Percentiles rank a stretch among this genome's conserved stretches.
Evolutionary conservation across 352 stramenopile species (phyloP).

Genomic region (Pythium dissotocum): DNA sequence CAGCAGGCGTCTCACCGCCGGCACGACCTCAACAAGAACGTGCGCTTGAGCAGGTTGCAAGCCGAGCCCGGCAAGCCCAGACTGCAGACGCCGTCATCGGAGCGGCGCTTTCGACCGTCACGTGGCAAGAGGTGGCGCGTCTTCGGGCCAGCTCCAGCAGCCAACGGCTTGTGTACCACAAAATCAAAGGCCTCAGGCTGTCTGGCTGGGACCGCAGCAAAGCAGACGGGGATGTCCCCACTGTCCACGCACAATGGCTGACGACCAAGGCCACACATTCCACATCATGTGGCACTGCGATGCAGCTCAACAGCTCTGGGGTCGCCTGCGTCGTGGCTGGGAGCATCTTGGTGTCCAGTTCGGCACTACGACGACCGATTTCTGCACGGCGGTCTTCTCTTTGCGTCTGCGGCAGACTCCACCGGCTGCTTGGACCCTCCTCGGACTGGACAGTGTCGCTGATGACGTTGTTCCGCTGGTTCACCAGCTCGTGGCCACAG

Average conservation of each 20-base stretch:
- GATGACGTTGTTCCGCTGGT: background rate
- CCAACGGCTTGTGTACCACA: no score
- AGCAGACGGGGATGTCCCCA: slow-evolving; percentile 5
- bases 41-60: no score
- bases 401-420: background rate
- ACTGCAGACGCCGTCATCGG: no score
- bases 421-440: background rate
- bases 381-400: background rate
- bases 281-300: background rate
- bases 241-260: background rate
- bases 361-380: background rate
- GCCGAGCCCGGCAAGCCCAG: no score
- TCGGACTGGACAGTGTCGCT: background rate
- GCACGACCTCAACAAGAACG: no score
- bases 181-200: no score
- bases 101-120: no score
- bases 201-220: no score
- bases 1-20: no score
- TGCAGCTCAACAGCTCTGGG: background rate
- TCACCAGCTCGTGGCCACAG: background rate
- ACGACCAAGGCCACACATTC: background rate
- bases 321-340: background rate
- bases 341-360: background rate
- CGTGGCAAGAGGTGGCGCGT: no score
- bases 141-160: no score